A percentile compares a stretch with the other conserved stretches of the same genome.
Conservation (phyloP, 2,329 filamentous ascomycete species). For the Exophiala viscosa region DNA sequence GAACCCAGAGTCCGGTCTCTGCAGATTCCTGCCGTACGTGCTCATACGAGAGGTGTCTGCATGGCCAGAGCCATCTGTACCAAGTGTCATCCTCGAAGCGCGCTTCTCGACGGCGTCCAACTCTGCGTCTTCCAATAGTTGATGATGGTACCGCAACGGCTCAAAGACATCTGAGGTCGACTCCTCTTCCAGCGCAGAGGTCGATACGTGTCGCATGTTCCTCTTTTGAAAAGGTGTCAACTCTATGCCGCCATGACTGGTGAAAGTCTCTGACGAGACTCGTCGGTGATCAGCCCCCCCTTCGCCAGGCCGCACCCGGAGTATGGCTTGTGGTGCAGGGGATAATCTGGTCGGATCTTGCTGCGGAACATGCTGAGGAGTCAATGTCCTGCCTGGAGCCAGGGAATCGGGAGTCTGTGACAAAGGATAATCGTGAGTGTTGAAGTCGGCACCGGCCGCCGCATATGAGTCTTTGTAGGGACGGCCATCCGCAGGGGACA, state of each 20-base stretch:
- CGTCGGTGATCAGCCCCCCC: conserved; percentile 17
- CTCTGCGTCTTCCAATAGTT: conserved; percentile 39
- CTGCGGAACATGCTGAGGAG: conserved; percentile 16
- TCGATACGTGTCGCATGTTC: conserved; percentile 29
- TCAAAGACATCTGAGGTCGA: conserved; percentile 39
- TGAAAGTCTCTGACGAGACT: conserved; percentile 18
- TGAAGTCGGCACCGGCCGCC: conserved; percentile 17
- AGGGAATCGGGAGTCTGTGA: conserved; percentile 15
- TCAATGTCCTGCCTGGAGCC: conserved; percentile 17
- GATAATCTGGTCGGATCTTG: conserved; percentile 24
- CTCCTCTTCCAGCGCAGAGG: conserved; percentile 18
- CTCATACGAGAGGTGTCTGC: conserved; percentile 50
- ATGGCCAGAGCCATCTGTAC: conserved; percentile 34
- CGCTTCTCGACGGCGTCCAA: conserved; percentile 25
- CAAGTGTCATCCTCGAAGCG: conserved; percentile 29
- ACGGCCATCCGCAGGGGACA: conserved; percentile 7
- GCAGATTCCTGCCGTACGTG: conserved; percentile 56
- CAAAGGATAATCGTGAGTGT: conserved; percentile 18
- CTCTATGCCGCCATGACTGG: conserved; percentile 8
- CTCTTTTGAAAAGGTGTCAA: conserved; percentile 19
- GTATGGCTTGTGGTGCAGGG: conserved; percentile 16
- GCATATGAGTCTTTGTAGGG: conserved; percentile 6
- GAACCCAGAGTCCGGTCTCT: conserved; percentile 71
- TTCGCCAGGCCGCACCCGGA: conserved; percentile 12
- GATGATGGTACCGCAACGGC: conserved; percentile 52